Percentiles rank a stretch among this genome's conserved stretches.
These are phyloP conservation scores for Ceratocystis diversiconidia DNA, from an alignment of 2,329 filamentous ascomycete genomes.

Conservation along the genomic window DNA sequence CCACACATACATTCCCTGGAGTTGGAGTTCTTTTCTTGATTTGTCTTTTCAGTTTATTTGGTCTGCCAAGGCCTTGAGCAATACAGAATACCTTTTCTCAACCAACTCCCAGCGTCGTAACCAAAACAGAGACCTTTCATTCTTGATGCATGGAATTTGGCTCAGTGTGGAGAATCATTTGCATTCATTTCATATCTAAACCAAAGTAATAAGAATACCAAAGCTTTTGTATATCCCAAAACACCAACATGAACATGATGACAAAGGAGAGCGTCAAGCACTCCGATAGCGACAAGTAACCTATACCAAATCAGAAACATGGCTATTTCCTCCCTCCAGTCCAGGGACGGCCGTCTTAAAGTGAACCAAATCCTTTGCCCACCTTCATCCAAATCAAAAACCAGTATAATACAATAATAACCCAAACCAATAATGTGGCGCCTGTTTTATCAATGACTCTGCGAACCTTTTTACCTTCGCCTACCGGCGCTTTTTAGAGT, in stretches of 20 bases:
- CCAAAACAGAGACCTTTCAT: too few relatives aligned
- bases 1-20: slow-evolving; percentile 15
- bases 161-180: not conserved
- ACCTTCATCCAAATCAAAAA: not conserved
- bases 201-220: not conserved
- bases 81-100: slow-evolving; percentile 11
- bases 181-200: not conserved
- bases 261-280: not conserved
- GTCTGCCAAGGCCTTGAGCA: slow-evolving; percentile 16
- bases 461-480: too few relatives aligned
- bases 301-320: not conserved
- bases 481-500: slow-evolving; percentile 35
- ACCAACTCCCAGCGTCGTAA: not conserved
- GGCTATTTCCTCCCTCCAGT: not conserved
- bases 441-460: not conserved
- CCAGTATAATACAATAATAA: not conserved
- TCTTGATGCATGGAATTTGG: not conserved
- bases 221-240: slow-evolving; percentile 17
- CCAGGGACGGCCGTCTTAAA: not conserved
- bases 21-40: slow-evolving; percentile 18
- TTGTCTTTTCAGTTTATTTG: slow-evolving; percentile 16
- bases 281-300: not conserved
- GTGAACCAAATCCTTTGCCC: not conserved
- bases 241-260: slow-evolving; percentile 7
- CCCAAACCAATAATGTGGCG: not conserved